Evolutionary conservation across 805 yeast species (phyloP), one percentile per base, ranked within the genome.

Genomic region (Pichia insulana): DNA sequence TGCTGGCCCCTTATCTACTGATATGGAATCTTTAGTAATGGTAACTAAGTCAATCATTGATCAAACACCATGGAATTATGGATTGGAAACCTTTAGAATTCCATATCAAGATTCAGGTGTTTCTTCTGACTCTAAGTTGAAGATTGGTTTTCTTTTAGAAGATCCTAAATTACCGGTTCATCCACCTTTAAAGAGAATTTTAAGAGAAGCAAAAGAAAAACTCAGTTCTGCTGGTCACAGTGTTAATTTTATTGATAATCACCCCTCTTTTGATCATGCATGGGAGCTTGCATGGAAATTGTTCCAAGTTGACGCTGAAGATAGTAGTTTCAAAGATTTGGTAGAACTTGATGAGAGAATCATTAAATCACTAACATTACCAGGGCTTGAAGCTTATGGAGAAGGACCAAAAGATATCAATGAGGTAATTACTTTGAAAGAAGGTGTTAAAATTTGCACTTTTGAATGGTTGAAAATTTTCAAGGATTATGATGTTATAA

Each of bases 161-260:
- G 84, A 80, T 56, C 82, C 79, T 16, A 52, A 74, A 28, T 83
- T 79, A 10, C 75, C 71, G 49, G 82, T 83, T 37, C 73, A 77
- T 43, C 84, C 88, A n/a, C 84, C 88, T 36, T 67, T 77, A 36
- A 54, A 62, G 16, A 67, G 86, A 53, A 31, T 61, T 78, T 45
- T 57, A 64, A 12, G 77, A 22, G 37, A 39, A 15, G 37, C 30
- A 18, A 22, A 17, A 10, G 15, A 31, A 18, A 20, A 15, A 7
- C 11, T 39, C 6, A 8, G 3, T 11, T 6, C 15, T 2, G 11
- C 12, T 1, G 42, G 42, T 7, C 42, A 39, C 26, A 15, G 22
- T 3, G 25, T 39, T 25, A 25, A 32, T 19, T 4, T 27, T 17
- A 25, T 39, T n/a, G 15, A 26, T 2, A 22, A 22, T 4, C 33